Evolutionary conservation across 2,329 filamentous ascomycete genomes (phyloP).

Genomic region (Trichoderma oligosporum): DNA sequence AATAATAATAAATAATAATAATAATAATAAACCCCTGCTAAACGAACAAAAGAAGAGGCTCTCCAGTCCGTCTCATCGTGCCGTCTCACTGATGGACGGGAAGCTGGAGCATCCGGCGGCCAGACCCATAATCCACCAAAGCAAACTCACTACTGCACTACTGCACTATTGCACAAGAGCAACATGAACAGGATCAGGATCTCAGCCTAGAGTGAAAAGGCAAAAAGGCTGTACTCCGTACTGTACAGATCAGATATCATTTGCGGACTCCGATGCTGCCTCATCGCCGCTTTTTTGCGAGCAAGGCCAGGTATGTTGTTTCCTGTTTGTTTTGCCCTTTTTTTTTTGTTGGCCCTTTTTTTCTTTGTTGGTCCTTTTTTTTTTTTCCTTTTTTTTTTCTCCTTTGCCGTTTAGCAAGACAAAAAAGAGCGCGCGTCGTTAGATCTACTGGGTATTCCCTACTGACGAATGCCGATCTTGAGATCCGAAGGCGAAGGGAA

Average conservation of each 20-base stretch:
- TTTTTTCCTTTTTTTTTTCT: background rate
- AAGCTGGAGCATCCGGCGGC: background rate
- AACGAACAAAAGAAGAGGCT: background rate
- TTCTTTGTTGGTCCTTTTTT: background rate
- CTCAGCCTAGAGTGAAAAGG: background rate
- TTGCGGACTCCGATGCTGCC: background rate
- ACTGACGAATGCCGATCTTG: background rate
- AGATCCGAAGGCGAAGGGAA: background rate
- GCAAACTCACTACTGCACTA: background rate
- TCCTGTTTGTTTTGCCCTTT: background rate
- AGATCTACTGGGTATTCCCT: background rate
- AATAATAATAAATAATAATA: background rate
- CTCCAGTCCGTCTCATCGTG: background rate
- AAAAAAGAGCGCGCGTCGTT: background rate
- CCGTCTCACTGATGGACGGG: no score
- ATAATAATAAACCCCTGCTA: no score
- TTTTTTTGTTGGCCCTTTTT: background rate
- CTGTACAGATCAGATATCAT: conserved; percentile 5
- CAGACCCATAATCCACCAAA: background rate
- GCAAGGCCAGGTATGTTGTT: background rate
- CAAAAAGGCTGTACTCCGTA: background rate
- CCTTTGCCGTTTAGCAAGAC: background rate
- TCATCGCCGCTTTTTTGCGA: background rate
- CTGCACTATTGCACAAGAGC: background rate
- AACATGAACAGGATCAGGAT: background rate